Evolutionary conservation across 2,329 filamentous ascomycete genomes (phyloP), one percentile per base, ranked within the genome.

Genomic region (Ophiostoma montium): DNA sequence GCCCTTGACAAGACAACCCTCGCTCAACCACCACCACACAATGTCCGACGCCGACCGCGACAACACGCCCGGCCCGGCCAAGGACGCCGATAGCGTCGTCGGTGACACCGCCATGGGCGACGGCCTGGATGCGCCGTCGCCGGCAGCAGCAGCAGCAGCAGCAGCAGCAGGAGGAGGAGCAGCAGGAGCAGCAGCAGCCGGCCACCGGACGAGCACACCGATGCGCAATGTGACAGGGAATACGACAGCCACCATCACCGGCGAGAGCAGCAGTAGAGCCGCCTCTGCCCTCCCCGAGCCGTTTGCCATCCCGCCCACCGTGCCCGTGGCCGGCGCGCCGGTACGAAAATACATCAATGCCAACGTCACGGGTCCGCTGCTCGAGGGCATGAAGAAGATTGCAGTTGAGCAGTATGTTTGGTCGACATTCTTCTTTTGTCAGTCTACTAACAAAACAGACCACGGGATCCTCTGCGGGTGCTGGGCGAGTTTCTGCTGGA

Each of bases 371-470:
- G 76, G 76, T 1, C 72, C 75, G 23, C 59, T 88, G 51, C 65
- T 87, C 35, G 82, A 87, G 58, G 84, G 82, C 21, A 84, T 88
- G 80, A 87, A 86, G 66, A 64, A 73, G 49, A 61, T 88, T 52
- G 81, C 80, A 5, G 79, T 76, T 56, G 80, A 86, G 38, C 76
- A 82, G 83, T 86, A 65, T 59, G 81, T 72, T 39, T n/a, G n/a
- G n/a, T n/a, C n/a, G n/a, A n/a, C n/a, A n/a, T n/a, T n/a, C n/a
- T n/a, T n/a, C n/a, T n/a, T n/a, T n/a, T n/a, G n/a, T n/a, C n/a
- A n/a, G 21, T 11, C 3, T 27, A 5, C 30, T 49, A 44, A 35
- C 44, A 8, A 38, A 46, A 3, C 50, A 77, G 84, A 55, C 84
- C 84, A 2, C 69, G 71, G 32, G 80, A 86, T 56, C 84, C 84